These are phyloP conservation scores for Beauveria asiatica DNA, from an alignment of 2,329 filamentous ascomycete species.

Conservation along the genomic window DNA sequence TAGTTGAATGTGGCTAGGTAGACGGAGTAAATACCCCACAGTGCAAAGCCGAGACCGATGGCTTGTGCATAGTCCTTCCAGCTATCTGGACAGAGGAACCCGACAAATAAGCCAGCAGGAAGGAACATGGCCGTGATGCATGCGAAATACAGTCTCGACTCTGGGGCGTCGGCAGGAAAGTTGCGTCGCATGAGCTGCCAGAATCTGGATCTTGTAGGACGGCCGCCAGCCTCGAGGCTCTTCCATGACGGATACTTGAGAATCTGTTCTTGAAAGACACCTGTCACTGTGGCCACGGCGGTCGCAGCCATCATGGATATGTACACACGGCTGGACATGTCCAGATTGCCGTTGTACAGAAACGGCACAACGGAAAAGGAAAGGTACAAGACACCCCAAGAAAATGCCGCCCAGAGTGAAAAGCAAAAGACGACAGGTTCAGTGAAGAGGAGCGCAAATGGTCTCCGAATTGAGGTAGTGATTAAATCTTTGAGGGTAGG, in stretches of 20 bases:
- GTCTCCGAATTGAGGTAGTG: slow-evolving; percentile 62
- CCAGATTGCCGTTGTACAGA: slow-evolving; percentile 61
- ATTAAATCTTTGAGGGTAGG: slow-evolving; percentile 62
- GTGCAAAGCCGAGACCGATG: slow-evolving; percentile 63
- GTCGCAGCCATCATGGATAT: slow-evolving; percentile 60
- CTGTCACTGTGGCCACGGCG: slow-evolving; percentile 56
- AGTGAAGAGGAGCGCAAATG: slow-evolving; percentile 68
- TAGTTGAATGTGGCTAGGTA: slow-evolving; percentile 92
- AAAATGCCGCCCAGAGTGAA: slow-evolving; percentile 81
- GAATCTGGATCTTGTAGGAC: slow-evolving; percentile 23
- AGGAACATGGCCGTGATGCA: slow-evolving; percentile 69
- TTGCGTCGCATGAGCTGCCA: slow-evolving; percentile 38
- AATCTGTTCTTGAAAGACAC: slow-evolving; percentile 64
- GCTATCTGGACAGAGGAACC: slow-evolving; percentile 21
- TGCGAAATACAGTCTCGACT: slow-evolving; percentile 74
- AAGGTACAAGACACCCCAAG: slow-evolving; percentile 82
- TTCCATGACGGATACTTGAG: slow-evolving; percentile 37
- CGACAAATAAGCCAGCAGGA: slow-evolving; percentile 63
- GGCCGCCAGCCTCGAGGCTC: slow-evolving; percentile 14
- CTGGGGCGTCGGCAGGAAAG: slow-evolving; percentile 51
- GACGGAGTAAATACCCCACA: slow-evolving; percentile 78
- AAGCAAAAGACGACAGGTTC: slow-evolving; percentile 80
- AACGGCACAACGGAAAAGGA: slow-evolving; percentile 75
- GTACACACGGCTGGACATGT: slow-evolving; percentile 62
- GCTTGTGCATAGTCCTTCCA: slow-evolving; percentile 21